These are phyloP conservation scores for Yamadazyma tumulicola DNA, from an alignment of 805 yeast genomes.

Conservation along the genomic window DNA sequence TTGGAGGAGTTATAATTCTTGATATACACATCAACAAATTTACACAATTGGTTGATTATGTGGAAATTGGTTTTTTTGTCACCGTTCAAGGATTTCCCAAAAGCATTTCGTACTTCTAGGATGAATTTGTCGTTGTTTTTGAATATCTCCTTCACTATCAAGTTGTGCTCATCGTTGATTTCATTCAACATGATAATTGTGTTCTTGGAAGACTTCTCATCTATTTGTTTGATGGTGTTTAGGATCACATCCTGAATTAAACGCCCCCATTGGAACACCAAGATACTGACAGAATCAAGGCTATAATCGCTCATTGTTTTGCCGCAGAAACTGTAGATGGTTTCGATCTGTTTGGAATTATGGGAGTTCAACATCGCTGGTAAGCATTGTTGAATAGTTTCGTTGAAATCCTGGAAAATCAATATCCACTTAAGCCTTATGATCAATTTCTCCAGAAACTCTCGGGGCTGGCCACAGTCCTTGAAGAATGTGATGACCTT, in stretches of 20 bases:
- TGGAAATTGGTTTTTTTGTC: constrained; percentile 13
- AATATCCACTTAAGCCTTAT: constrained; percentile 26
- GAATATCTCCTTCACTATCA: constrained; percentile 9
- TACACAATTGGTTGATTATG: constrained; percentile 23
- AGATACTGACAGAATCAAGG: constrained; percentile 18
- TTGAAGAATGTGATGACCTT: constrained; percentile 19
- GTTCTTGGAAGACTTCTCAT: not conserved
- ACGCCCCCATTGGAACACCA: constrained; percentile 26
- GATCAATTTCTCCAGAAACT: constrained; percentile 17
- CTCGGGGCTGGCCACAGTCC: constrained; percentile 15
- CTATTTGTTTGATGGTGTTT: not conserved
- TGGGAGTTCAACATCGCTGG: constrained; percentile 15
- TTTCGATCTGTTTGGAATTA: constrained; percentile 12
- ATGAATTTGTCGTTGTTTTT: constrained; percentile 20
- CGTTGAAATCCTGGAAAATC: constrained; percentile 24
- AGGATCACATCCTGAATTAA: constrained; percentile 5
- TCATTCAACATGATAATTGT: constrained; percentile 1
- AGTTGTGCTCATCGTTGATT: constrained; percentile 4
- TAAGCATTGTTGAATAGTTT: constrained; percentile 17
- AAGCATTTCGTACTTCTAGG: constrained; percentile 29
- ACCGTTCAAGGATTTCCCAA: constrained; percentile 17
- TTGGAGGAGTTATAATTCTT: constrained; percentile 10
- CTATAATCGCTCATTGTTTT: constrained; percentile 16
- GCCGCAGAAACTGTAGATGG: constrained; percentile 19
- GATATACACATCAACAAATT: constrained; percentile 29